phyloP scores from a whole-genome alignment of 2,329 filamentous ascomycete genomes.

The Rutstroemia sydowiana region DNA sequence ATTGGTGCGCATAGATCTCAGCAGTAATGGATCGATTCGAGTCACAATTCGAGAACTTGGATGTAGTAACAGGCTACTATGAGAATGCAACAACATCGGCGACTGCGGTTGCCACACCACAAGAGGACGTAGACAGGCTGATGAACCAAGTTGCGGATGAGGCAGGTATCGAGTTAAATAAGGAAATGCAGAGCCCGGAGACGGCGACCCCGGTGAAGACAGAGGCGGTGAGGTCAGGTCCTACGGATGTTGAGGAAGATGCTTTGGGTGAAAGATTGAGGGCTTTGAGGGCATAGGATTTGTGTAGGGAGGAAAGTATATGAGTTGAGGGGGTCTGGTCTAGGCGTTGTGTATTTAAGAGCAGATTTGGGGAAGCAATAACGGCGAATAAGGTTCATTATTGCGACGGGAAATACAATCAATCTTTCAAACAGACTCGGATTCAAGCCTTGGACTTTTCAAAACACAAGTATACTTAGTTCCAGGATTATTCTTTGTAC shows the following conservation, averaged over 20 bases:
- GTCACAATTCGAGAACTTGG: conserved; percentile 44
- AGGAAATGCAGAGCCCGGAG: conserved; percentile 58
- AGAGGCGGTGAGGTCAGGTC: conserved; percentile 40
- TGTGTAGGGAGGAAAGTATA: too few relatives aligned
- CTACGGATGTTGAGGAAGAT: conserved; percentile 73
- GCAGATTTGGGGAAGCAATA: not conserved
- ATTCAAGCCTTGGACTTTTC: not conserved
- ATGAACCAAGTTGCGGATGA: conserved; percentile 84
- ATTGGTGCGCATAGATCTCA: conserved; percentile 42
- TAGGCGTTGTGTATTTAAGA: not conserved
- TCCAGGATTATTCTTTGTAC: too few relatives aligned
- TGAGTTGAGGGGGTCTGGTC: not conserved
- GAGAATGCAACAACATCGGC: conserved; percentile 77
- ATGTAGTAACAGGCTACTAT: conserved; percentile 48
- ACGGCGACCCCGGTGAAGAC: conserved; percentile 47
- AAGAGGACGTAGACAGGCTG: conserved; percentile 81
- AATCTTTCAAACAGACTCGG: not conserved
- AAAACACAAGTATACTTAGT: not conserved
- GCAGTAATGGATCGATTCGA: conserved; percentile 61
- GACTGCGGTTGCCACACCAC: conserved; percentile 64
- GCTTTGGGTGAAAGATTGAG: conserved; percentile 54
- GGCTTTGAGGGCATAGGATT: conserved; percentile 36
- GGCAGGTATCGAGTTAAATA: conserved; percentile 72
- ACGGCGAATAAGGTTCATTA: not conserved
- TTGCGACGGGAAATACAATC: not conserved